Base-by-base conservation (phyloP, 345 rosid genomes). In the Punica granatum region DNA sequence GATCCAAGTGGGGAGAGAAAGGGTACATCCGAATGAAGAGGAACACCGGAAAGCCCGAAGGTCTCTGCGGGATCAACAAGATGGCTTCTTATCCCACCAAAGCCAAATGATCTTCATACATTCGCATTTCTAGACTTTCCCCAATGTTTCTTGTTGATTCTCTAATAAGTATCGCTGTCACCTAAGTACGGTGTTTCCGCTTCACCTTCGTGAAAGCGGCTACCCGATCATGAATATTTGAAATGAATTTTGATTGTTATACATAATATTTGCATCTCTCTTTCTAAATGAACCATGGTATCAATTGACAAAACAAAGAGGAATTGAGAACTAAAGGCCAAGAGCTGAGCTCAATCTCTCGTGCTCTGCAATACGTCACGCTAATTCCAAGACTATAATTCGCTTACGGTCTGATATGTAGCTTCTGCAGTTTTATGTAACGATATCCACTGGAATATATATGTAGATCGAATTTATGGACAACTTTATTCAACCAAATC, bases 1-100 rank as follows among this genome's bases (percentile, higher is more conserved):
- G 96, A 51, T 39, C 81, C 7, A 82, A 73, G 39, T 87, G 97
- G 96, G 98, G 96, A 66, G 95, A 85, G 73, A 85, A 82, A 60
- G 97, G 98, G 15, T 90, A 73, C 76, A 86, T 85, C 31, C 78
- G 92, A 70, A 76, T 90, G 92, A 84, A 81, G 87, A 83, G 93
- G 70, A 90, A 85, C 77, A 82, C 89, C 6, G 93, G 92, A 9
- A 90, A 87, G 72, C 78, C 85, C 5, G 84, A 86, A 65, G 98
- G 98, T 1, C 70, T 85, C 0, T 88, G 96, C 71, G 96, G 96
- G 12, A 84, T 90, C 76, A 85, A 92, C 84, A 87, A 85, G 75
- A 88, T 92, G 93, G 86, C 89, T 63, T 92, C 98, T 19, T 88
- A 84, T 71, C 97, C 92, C 1, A 86, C 76, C 64, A 92, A 92